Evolutionary conservation across 2,329 filamentous ascomycete species (phyloP).

Genomic region (Diaporthe velutina): DNA sequence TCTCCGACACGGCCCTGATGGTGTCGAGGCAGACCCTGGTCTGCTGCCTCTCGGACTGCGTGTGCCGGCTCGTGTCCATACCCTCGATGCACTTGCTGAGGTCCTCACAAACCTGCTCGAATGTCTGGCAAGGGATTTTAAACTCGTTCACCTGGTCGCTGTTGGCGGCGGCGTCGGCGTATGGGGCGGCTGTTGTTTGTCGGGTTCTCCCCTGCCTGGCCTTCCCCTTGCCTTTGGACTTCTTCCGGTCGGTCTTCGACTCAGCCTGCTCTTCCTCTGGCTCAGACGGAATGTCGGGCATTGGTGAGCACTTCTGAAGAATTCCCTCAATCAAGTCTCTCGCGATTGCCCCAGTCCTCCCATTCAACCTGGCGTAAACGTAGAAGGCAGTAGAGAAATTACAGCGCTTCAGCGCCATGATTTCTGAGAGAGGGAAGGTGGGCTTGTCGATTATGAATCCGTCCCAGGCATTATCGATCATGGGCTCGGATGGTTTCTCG

Average conservation of each 20-base stretch:
- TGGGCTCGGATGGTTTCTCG: background rate
- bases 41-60: background rate
- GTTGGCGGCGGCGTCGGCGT: background rate
- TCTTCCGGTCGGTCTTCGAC: too few relatives aligned
- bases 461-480: background rate
- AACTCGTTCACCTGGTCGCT: background rate
- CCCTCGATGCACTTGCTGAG: background rate
- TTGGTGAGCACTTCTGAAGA: background rate
- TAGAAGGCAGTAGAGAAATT: background rate
- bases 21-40: background rate
- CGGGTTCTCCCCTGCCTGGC: too few relatives aligned
- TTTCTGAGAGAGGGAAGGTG: background rate
- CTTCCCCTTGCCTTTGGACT: background rate
- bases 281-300: background rate
- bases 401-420: background rate
- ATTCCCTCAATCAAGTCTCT: background rate
- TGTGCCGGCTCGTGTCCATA: background rate
- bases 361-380: background rate
- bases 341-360: background rate
- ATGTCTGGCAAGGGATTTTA: background rate
- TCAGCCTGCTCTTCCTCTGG: too few relatives aligned
- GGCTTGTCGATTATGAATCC: background rate
- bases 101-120: background rate
- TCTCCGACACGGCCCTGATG: background rate
- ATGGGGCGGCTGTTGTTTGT: background rate